These are phyloP conservation scores for Gnomoniopsis smithogilvyi DNA, from an alignment of 2,329 filamentous ascomycete species.

Conservation along the genomic window DNA sequence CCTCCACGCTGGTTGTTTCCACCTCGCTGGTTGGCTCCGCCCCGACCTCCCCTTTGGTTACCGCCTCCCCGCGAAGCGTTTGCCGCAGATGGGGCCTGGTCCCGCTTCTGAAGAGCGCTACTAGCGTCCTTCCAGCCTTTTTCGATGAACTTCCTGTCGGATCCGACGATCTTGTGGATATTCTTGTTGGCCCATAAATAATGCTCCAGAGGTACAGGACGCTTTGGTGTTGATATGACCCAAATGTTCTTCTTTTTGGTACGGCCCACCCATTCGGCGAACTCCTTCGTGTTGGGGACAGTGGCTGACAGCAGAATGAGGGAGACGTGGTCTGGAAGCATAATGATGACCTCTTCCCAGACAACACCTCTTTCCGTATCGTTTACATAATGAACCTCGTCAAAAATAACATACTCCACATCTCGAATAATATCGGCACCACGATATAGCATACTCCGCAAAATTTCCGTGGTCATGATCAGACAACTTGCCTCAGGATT, in stretches of 20 bases:
- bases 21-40: slow-evolving; percentile 46
- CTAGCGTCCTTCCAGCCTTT: slow-evolving; percentile 95
- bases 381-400: slow-evolving; percentile 98
- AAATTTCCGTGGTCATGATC: slow-evolving; percentile 98
- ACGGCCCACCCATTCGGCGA: slow-evolving; percentile 95
- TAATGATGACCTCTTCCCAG: slow-evolving; percentile 99
- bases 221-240: slow-evolving; percentile 94
- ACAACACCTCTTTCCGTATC: slow-evolving; percentile 94
- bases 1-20: slow-evolving; percentile 45
- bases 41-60: slow-evolving; percentile 47
- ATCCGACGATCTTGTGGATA: slow-evolving; percentile 91
- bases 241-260: slow-evolving; percentile 99
- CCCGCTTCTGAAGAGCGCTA: slow-evolving; percentile 73
- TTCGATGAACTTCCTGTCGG: slow-evolving; percentile 87
- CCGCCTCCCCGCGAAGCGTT: slow-evolving; percentile 42
- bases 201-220: slow-evolving; percentile 91
- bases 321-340: slow-evolving; percentile 96
- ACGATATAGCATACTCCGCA: slow-evolving; percentile 96
- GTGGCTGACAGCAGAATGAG: slow-evolving; percentile 93
- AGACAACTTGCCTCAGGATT: slow-evolving; percentile 95
- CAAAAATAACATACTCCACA: slow-evolving; percentile 98
- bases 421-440: slow-evolving; percentile 95
- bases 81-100: slow-evolving; percentile 62
- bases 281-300: slow-evolving; percentile 95
- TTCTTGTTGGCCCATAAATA: slow-evolving; percentile 93